A percentile compares a stretch with the other conserved stretches of the same genome.
Conservation (phyloP, 768 basidiomycete genomes). For the Hypholoma fasciculare region DNA sequence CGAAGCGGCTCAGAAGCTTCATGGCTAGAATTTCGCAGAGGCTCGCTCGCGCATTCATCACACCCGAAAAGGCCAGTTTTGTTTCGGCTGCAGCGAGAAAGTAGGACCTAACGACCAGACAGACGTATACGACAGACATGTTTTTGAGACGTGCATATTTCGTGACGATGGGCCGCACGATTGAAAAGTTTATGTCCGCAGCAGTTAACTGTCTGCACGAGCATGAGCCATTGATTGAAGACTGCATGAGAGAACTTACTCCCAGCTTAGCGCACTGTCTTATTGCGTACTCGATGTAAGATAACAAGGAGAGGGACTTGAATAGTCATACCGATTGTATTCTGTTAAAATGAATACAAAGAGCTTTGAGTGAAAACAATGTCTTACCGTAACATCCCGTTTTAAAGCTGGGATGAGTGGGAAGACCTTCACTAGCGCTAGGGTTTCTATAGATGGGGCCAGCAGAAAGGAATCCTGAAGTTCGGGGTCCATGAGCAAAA, state of each 20-base stretch:
- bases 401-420: slow-evolving; percentile 77
- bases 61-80: slow-evolving; percentile 75
- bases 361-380: slow-evolving; percentile 2
- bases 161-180: slow-evolving; percentile 74
- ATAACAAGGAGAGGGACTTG: neutral
- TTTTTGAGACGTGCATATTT: slow-evolving; percentile 81
- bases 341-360: slow-evolving; percentile 23
- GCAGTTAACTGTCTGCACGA: slow-evolving; percentile 72
- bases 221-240: neutral
- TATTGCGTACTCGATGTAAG: slow-evolving; percentile 11
- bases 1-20: slow-evolving; percentile 79
- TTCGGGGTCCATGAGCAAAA: slow-evolving; percentile 41
- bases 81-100: slow-evolving; percentile 69
- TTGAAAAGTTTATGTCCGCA: slow-evolving; percentile 78
- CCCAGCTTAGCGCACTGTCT: slow-evolving; percentile 81
- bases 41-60: slow-evolving; percentile 67
- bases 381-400: slow-evolving; percentile 65
- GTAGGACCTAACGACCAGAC: slow-evolving; percentile 76
- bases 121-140: slow-evolving; percentile 72
- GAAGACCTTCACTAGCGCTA: slow-evolving; percentile 72
- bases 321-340: slow-evolving; percentile 40
- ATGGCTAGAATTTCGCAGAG: slow-evolving; percentile 89
- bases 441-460: slow-evolving; percentile 55
- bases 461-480: slow-evolving; percentile 39
- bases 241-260: slow-evolving; percentile 47